phyloP scores from a whole-genome alignment of 2,329 filamentous ascomycete species.

The Hypoxylon sp. region DNA sequence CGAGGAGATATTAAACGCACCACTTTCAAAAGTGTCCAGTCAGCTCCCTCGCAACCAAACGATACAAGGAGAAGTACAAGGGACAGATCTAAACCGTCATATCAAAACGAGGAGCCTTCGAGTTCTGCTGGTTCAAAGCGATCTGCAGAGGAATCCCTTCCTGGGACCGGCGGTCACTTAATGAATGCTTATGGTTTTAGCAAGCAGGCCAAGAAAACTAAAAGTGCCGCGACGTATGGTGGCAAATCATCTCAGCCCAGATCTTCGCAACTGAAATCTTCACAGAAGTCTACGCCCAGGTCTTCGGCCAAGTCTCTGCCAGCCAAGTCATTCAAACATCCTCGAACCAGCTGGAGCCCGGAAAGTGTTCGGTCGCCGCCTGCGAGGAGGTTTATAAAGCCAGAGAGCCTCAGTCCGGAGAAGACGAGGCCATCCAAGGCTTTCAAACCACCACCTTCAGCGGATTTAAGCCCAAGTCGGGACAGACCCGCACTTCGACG shows the following conservation, averaged over 20 bases:
- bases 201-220: slow-evolving; percentile 23
- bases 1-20: slow-evolving; percentile 56
- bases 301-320: slow-evolving; percentile 30
- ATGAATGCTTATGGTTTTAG: slow-evolving; percentile 33
- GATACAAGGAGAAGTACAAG: slow-evolving; percentile 20
- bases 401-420: slow-evolving; percentile 29
- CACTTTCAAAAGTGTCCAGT: slow-evolving; percentile 49
- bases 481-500: slow-evolving; percentile 17
- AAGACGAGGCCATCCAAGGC: slow-evolving; percentile 24
- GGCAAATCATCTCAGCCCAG: slow-evolving; percentile 37
- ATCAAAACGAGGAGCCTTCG: slow-evolving; percentile 32
- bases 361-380: slow-evolving; percentile 22
- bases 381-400: slow-evolving; percentile 20
- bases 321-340: slow-evolving; percentile 10
- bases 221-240: slow-evolving; percentile 23
- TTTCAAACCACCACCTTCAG: slow-evolving; percentile 26
- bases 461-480: slow-evolving; percentile 26
- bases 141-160: slow-evolving; percentile 36
- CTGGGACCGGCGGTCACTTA: slow-evolving; percentile 34
- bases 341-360: slow-evolving; percentile 20
- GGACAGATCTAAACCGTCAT: slow-evolving; percentile 15
- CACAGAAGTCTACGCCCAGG: slow-evolving; percentile 36
- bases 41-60: slow-evolving; percentile 13
- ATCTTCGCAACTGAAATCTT: slow-evolving; percentile 38
- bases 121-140: slow-evolving; percentile 49